These are phyloP conservation scores for Globisporangium perplexum DNA, from an alignment of 352 stramenopile genomes.

Conservation along the genomic window DNA sequence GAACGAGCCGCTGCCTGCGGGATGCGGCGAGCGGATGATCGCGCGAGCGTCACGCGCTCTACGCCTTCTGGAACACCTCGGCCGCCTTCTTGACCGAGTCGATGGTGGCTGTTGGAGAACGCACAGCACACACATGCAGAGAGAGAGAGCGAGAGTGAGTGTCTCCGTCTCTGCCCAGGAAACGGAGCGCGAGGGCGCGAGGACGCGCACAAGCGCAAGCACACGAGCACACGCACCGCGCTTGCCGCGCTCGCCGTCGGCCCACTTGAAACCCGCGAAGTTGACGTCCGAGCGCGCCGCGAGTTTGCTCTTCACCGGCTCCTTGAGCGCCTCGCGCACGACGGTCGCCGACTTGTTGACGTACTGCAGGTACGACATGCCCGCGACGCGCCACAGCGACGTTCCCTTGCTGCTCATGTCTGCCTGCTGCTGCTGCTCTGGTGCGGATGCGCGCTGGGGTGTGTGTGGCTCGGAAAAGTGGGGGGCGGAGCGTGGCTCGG, in stretches of 20 bases:
- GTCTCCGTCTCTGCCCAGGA: too few relatives aligned
- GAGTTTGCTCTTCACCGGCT: slow-evolving; percentile 85
- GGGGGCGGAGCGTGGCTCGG: too few relatives aligned
- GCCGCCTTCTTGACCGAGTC: slow-evolving; percentile 82
- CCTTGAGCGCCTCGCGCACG: slow-evolving; percentile 73
- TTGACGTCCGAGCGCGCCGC: slow-evolving; percentile 64
- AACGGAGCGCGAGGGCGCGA: too few relatives aligned
- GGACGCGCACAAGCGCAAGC: too few relatives aligned
- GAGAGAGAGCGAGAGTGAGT: too few relatives aligned
- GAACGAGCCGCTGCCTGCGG: background rate
- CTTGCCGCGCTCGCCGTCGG: slow-evolving; percentile 71
- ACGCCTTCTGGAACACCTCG: slow-evolving; percentile 65
- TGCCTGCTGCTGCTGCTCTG: slow-evolving; percentile 13
- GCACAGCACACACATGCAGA: background rate
- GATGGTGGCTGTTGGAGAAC: slow-evolving; percentile 48
- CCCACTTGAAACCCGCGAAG: slow-evolving; percentile 85
- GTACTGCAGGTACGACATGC: slow-evolving; percentile 87
- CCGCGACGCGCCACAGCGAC: slow-evolving; percentile 82
- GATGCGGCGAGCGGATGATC: too few relatives aligned
- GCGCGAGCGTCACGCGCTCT: too few relatives aligned
- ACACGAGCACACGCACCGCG: slow-evolving; percentile 33
- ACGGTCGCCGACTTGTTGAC: slow-evolving; percentile 79
- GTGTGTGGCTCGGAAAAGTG: slow-evolving; percentile 3
- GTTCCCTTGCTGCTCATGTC: slow-evolving; percentile 76
- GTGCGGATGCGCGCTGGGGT: too few relatives aligned